Base-by-base conservation (phyloP, 176 grass and related monocot genomes). In the Raddia guianensis region DNA sequence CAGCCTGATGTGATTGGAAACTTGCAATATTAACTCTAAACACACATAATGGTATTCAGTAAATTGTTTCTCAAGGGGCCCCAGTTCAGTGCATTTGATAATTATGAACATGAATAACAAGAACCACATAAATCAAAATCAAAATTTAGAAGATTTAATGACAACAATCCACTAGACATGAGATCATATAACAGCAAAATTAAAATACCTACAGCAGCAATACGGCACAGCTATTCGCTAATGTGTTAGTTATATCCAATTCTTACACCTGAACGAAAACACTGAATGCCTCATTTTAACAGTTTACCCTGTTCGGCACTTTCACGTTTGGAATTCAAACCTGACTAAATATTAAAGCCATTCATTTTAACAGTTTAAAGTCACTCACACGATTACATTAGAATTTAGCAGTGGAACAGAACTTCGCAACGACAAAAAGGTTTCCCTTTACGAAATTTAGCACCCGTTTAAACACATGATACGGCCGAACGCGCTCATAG, bases 381-480 rank as follows among this genome's bases (percentile, higher is more conserved):
- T 12, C 16, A 43, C 51, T 53, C 5, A n/a, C 21, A 42, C 44
- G 68, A 42, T 49, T 53, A 32, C 58, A 63, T 63, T 40, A 27
- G 27, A 27, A 27, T 27, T 27, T 27, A 37, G 37, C 21, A 62
- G 46, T 80, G 63, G 40, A 18, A 69, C 16, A 62, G 49, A 60
- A 68, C 69, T 46, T 27, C 54, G 45, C 3, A 2, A 74, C n/a
- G 3, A 43, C 50, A 73, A 27, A 27, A 27, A 40, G 3, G 7
- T 88, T 59, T 66, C 47, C 49, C 21, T 73, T 49, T 34, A 47
- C 15, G 82, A 80, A 81, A 68, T 20, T 75, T 8, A 74, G 5
- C 20, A 37, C 20, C 6, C 27, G 35, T 33, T 5, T 46, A 68
- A 12, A 37, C 3, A 47, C 16, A 62, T 2, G 70, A 5, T 82